Conservation (phyloP, 345 rosid genomes). For the Excoecaria cochinchinensis region DNA sequence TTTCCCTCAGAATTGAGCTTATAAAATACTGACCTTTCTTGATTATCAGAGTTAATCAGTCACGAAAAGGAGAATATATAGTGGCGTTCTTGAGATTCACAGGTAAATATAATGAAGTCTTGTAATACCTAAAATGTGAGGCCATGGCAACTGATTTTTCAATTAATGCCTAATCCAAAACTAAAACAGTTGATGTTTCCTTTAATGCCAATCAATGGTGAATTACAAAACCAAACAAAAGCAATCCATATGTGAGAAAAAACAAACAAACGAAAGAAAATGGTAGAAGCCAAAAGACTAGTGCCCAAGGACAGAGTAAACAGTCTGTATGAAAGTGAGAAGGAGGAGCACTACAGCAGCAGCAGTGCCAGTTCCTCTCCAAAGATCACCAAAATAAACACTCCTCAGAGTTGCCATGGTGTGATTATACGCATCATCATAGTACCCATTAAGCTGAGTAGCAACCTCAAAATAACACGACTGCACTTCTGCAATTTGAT, state of each 20-base stretch:
- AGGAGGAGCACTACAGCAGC: constrained; percentile 10
- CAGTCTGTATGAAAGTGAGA: constrained; percentile 13
- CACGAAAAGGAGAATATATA: too few relatives aligned
- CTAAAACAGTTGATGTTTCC: too few relatives aligned
- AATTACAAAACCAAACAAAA: too few relatives aligned
- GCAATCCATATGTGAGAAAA: too few relatives aligned
- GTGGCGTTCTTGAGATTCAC: too few relatives aligned
- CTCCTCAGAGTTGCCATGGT: constrained; percentile 3
- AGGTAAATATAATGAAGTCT: too few relatives aligned
- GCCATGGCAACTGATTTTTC: too few relatives aligned
- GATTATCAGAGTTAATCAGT: neutral
- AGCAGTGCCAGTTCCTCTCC: constrained; percentile 19
- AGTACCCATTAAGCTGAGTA: neutral
- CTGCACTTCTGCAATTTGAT: neutral
- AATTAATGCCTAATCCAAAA: too few relatives aligned
- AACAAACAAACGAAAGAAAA: neutral
- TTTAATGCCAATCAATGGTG: too few relatives aligned
- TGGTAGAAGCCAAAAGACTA: neutral
- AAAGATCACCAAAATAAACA: constrained; percentile 18
- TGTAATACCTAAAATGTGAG: too few relatives aligned
- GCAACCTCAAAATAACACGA: neutral
- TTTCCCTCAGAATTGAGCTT: too few relatives aligned
- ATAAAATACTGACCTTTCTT: neutral
- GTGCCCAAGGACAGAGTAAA: neutral
- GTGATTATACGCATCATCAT: neutral